A percentile compares a stretch with the other conserved stretches of the same genome.
phyloP scores from a whole-genome alignment of 352 stramenopile species.

The Sclerospora graminicola region DNA sequence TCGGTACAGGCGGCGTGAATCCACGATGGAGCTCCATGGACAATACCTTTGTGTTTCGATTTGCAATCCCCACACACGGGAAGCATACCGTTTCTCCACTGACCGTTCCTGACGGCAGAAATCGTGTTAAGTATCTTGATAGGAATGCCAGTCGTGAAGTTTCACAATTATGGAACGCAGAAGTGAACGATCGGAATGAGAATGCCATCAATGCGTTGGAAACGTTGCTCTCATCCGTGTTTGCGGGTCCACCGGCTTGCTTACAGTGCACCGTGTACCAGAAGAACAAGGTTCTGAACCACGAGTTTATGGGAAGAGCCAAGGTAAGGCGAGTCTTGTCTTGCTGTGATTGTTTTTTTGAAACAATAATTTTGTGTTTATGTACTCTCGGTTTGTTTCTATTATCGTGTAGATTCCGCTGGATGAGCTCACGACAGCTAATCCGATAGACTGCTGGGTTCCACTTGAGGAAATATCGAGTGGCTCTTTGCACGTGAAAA shows the following conservation, averaged over 20 bases:
- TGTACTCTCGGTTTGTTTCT: not conserved
- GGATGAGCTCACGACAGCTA: slow-evolving; percentile 37
- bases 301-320: slow-evolving; percentile 64
- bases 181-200: slow-evolving; percentile 19
- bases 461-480: slow-evolving; percentile 46
- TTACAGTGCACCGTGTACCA: slow-evolving; percentile 60
- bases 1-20: slow-evolving; percentile 38
- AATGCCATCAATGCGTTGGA: slow-evolving; percentile 35
- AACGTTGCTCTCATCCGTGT: slow-evolving; percentile 49
- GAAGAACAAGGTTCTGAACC: slow-evolving; percentile 69
- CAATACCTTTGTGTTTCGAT: slow-evolving; percentile 62
- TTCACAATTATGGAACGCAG: slow-evolving; percentile 35
- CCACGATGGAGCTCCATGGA: slow-evolving; percentile 38
- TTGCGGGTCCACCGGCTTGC: slow-evolving; percentile 45
- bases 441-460: slow-evolving; percentile 62
- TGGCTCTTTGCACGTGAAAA: slow-evolving; percentile 42
- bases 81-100: slow-evolving; percentile 20
- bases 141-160: slow-evolving; percentile 7
- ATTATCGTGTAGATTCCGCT: slow-evolving; percentile 30
- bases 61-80: slow-evolving; percentile 64
- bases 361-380: no score
- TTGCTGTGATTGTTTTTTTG: no score
- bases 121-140: slow-evolving; percentile 4
- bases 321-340: slow-evolving; percentile 33
- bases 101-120: slow-evolving; percentile 1